Evolutionary conservation across 2,329 filamentous ascomycete genomes (phyloP), one percentile per base, ranked within the genome.

Genomic region (Albophoma yamanashiensis): DNA sequence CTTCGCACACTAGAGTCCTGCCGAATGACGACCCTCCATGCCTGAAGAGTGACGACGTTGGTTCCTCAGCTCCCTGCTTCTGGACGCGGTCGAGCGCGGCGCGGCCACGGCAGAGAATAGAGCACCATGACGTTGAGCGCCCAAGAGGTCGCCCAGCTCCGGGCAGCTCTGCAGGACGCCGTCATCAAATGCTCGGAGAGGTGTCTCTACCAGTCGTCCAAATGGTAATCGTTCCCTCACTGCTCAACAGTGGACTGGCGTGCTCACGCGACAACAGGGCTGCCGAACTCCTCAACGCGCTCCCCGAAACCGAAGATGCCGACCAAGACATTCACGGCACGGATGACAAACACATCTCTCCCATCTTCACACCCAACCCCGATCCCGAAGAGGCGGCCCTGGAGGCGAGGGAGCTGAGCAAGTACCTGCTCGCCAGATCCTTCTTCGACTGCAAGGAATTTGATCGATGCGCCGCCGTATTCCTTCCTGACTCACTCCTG

Each of bases 361-460:
- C 78, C 58, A 66, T 83, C 67, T 71, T 83, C 71, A 76, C 80
- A 6, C 78, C 78, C 25, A 88, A 87, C 60, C 74, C 77, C 60
- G 89, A 95, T 67, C 82, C 86, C 1, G 80, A 82, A 60, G 92
- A 97, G 77, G 86, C 87, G 14, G 78, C 81, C 1, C 80, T 96
- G 3, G 92, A 97, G 71, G 82, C 87, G 1, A 85, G 82, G 67
- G 93, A 97, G 74, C 79, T 91, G 40, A 86, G 88, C 74, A 89
- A 86, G 68, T 97, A 93, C 70, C 82, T 97, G 2, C 80, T 97
- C 25, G 93, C 94, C 58, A 97, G 97, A 73, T 89, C 93, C 0
- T 88, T 95, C 66, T 97, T 97, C 71, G 93, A 97, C 73, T 96
- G 92, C 67, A 89, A 91, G 66, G 94, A 99, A 72, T 97, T 88